Percentiles rank a stretch among this genome's conserved stretches.
Evolutionary conservation across 2,329 filamentous ascomycete genomes (phyloP).

Genomic region (Exserohilum turcica): DNA sequence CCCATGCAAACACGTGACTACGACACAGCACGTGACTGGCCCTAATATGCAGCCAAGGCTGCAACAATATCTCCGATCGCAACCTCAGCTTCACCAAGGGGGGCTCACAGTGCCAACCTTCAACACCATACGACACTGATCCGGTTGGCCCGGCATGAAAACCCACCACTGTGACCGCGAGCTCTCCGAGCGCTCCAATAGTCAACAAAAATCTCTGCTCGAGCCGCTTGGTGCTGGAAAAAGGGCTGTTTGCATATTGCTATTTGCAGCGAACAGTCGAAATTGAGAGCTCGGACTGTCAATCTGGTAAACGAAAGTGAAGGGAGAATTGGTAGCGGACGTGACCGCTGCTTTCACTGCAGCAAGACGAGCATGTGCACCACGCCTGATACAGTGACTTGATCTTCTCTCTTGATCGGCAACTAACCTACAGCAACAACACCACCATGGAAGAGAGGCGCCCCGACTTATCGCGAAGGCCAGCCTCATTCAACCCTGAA

Average conservation of each 20-base stretch:
- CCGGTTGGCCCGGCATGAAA: background rate
- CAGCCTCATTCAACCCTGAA: slow-evolving; percentile 21
- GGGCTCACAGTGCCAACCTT: background rate
- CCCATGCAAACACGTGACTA: no score
- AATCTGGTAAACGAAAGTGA: slow-evolving; percentile 1
- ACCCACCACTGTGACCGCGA: background rate
- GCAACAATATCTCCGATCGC: background rate
- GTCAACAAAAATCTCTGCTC: background rate
- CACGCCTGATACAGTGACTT: background rate
- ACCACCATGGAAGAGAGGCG: slow-evolving; percentile 1
- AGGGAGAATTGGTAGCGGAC: background rate
- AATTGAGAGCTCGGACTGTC: background rate
- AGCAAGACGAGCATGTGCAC: background rate
- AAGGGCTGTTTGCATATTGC: background rate
- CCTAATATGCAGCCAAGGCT: no score
- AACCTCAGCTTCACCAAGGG: slow-evolving; percentile 18
- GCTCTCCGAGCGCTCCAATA: background rate
- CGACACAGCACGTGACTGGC: no score
- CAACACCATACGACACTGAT: no score
- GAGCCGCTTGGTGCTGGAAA: background rate
- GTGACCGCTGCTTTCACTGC: slow-evolving; percentile 14
- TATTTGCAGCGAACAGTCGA: background rate
- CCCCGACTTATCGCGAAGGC: background rate
- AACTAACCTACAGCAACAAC: background rate
- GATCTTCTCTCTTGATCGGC: background rate